Conservation (phyloP, 2,329 filamentous ascomycete genomes). For the Aspergillus ibericus region DNA sequence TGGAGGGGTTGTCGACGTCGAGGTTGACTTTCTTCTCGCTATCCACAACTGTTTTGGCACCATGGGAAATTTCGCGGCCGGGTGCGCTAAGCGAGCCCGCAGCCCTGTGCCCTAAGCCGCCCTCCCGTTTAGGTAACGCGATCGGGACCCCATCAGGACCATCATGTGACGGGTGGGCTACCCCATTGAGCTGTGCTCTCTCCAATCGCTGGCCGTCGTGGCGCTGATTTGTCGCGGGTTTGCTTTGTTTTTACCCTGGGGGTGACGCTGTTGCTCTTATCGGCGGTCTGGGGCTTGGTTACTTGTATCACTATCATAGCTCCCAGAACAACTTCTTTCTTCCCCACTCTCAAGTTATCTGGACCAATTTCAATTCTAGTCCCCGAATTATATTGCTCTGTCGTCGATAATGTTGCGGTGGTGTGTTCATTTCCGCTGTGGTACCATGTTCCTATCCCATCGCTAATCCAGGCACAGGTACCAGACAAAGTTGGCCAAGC, state of each 20-base stretch:
- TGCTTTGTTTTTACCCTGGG: constrained; percentile 15
- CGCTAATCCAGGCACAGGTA: constrained; percentile 61
- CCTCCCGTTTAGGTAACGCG: constrained; percentile 14
- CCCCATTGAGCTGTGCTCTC: constrained; percentile 12
- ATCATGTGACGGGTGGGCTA: constrained; percentile 20
- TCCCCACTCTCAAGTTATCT: neutral
- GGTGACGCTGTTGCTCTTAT: constrained; percentile 17
- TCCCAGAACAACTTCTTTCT: constrained; percentile 7
- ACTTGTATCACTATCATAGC: constrained; percentile 14
- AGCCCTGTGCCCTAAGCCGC: constrained; percentile 34
- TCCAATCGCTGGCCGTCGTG: constrained; percentile 17
- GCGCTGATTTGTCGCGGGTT: constrained; percentile 16
- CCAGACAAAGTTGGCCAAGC: constrained; percentile 74
- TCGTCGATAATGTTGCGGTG: constrained; percentile 37
- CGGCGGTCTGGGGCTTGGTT: constrained; percentile 18
- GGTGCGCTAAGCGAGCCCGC: constrained; percentile 39
- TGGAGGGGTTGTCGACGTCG: constrained; percentile 38
- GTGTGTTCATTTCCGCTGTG: constrained; percentile 22
- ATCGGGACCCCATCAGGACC: constrained; percentile 1
- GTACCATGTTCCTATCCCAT: neutral
- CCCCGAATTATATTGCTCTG: neutral
- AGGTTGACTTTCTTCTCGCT: constrained; percentile 30
- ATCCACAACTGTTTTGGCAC: constrained; percentile 28
- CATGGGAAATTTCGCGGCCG: constrained; percentile 33
- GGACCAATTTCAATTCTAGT: neutral